Evolutionary conservation across 371 early-diverging fungal genomes (phyloP).

Genomic region (Smittium culicis): DNA sequence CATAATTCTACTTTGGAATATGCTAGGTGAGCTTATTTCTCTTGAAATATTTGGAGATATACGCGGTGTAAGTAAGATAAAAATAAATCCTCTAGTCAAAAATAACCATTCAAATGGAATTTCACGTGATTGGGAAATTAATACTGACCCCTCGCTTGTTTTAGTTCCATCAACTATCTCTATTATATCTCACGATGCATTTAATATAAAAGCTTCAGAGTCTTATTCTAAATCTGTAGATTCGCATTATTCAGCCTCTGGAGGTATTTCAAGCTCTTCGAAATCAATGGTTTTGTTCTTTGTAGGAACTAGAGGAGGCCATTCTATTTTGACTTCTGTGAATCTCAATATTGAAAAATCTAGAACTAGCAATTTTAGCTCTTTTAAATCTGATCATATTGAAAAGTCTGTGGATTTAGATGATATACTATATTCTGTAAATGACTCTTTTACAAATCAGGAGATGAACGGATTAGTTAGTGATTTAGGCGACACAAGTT

Average conservation of each 20-base stretch:
- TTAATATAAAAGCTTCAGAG: neutral
- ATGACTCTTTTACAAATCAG: neutral
- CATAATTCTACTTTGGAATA: neutral
- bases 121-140: neutral
- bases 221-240: neutral
- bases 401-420: neutral
- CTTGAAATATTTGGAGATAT: constrained; percentile 2
- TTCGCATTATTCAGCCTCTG: neutral
- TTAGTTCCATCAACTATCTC: constrained; percentile 6
- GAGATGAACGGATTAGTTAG: neutral
- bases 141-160: neutral
- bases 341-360: neutral
- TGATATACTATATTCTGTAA: constrained; percentile 2
- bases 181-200: neutral
- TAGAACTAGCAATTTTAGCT: neutral
- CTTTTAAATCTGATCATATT: neutral
- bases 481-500: neutral
- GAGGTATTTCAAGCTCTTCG: neutral
- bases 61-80: constrained; percentile 2
- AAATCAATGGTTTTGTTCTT: neutral
- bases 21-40: neutral
- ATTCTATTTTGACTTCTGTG: neutral
- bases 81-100: neutral
- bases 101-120: neutral
- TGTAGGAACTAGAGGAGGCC: constrained; percentile 10